Base-by-base conservation (phyloP, 768 basidiomycete genomes). In the Lepiota subincarnata region DNA sequence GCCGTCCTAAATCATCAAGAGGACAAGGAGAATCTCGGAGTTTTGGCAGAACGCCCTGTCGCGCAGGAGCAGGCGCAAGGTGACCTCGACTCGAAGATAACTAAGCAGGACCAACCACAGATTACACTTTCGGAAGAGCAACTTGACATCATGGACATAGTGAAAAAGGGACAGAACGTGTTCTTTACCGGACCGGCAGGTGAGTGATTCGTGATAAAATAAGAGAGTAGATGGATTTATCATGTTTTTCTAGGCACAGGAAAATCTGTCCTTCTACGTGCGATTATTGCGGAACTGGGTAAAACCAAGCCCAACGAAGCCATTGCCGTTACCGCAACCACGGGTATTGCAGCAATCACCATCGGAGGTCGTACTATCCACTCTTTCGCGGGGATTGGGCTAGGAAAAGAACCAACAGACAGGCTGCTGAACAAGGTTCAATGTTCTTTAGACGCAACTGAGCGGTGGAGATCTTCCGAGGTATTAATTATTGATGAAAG, bases 171-270 rank as follows among this genome's bases (percentile, higher is more conserved):
- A 1, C 66, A 75, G 57, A 86, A 75, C 54, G 74, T 88, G 28
- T 89, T 89, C 70, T 88, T 88, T 66, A 88, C 86, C 2, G 87
- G 87, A n/a, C 78, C 83, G 53, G 87, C 87, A 53, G 84, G 86
- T 85, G 55, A 53, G 57, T 55, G 18, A 45, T 43, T 34, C 36
- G 31, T 1, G 37, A n/a, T 26, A 14, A 54, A 38, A 20, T 36
- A 14, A n/a, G 12, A 34, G 26, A 39, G 54, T 19, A 53, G 31
- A 31, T 31, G 26, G 6, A 14, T 6, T 45, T 37, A 42, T 36
- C 14, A 24, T n/a, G 28, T 51, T 28, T 11, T 41, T 48, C n/a
- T 45, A 78, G 79, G 80, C 11, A 88, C 87, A 3, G 87, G 87
- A 36, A 89, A 89, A 66, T 87, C 86, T 5, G 79, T 87, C 18